Conservation (phyloP, 805 yeast genomes). For the Trichomonascus vanleenenianus region DNA sequence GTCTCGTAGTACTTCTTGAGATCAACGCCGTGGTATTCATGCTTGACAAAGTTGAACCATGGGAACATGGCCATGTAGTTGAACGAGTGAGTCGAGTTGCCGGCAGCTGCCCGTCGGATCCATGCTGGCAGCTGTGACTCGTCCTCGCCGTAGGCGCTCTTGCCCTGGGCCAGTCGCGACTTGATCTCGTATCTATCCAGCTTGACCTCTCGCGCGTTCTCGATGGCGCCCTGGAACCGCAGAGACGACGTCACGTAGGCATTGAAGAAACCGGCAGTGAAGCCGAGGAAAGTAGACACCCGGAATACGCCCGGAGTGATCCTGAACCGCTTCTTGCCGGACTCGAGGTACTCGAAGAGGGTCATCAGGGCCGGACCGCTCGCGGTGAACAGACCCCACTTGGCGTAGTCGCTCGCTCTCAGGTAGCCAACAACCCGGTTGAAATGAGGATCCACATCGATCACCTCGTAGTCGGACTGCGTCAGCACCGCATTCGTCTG, state of each 20-base stretch:
- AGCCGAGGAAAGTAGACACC: constrained; percentile 54
- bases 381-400: constrained; percentile 40
- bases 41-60: constrained; percentile 75
- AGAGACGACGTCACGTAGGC: constrained; percentile 60
- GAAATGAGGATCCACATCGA: constrained; percentile 77
- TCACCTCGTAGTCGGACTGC: constrained; percentile 33
- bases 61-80: constrained; percentile 56
- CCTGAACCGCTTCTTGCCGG: constrained; percentile 37
- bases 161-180: constrained; percentile 52
- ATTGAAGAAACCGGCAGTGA: constrained; percentile 62
- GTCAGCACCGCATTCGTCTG: constrained; percentile 12
- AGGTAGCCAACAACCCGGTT: constrained; percentile 62
- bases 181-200: constrained; percentile 72
- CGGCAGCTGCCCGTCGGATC: constrained; percentile 64
- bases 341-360: constrained; percentile 41
- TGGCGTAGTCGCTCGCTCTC: constrained; percentile 56
- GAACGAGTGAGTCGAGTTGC: constrained; percentile 70
- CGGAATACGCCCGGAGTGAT: constrained; percentile 55
- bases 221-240: constrained; percentile 73
- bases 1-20: constrained; percentile 44
- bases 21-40: constrained; percentile 76
- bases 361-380: constrained; percentile 42
- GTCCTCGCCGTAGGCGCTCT: constrained; percentile 54
- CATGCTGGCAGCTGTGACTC: constrained; percentile 54
- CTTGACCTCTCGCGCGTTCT: constrained; percentile 60